Evolutionary conservation across 306 rosid species (phyloP).

Genomic region (Quercus cerris): DNA sequence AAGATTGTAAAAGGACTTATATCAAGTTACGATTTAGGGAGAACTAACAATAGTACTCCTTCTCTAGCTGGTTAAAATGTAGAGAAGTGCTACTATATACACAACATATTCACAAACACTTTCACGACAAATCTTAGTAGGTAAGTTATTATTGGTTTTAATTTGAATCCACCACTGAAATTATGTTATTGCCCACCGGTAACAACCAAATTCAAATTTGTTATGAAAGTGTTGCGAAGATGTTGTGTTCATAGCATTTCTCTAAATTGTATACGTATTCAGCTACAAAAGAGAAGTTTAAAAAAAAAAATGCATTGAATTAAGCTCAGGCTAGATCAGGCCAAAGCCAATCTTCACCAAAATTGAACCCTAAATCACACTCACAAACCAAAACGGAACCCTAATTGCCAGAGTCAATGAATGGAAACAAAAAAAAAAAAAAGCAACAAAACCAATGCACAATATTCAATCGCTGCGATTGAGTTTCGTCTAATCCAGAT

Average conservation of each 20-base stretch:
- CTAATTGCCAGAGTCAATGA: background rate
- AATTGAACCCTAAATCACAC: background rate
- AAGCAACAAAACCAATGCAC: background rate
- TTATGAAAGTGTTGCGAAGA: too few relatives aligned
- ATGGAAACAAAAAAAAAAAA: background rate
- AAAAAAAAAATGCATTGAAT: background rate
- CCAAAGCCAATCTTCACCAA: background rate
- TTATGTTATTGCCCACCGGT: fast-evolving
- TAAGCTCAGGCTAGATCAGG: background rate
- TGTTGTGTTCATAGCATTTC: too few relatives aligned
- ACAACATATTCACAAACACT: background rate
- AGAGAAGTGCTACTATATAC: too few relatives aligned
- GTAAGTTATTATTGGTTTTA: too few relatives aligned
- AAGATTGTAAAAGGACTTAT: background rate
- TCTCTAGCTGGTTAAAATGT: background rate
- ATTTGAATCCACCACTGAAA: background rate
- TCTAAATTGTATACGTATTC: too few relatives aligned
- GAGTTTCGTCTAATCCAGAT: background rate
- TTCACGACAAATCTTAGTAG: fast-evolving
- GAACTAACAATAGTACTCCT: background rate
- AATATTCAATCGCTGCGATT: background rate
- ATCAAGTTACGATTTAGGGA: background rate
- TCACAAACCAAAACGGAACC: background rate
- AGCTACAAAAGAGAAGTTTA: background rate
- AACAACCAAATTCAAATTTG: too few relatives aligned